Base-by-base conservation (phyloP, 2,329 filamentous ascomycete genomes). In the Decorospora gaudefroyi region DNA sequence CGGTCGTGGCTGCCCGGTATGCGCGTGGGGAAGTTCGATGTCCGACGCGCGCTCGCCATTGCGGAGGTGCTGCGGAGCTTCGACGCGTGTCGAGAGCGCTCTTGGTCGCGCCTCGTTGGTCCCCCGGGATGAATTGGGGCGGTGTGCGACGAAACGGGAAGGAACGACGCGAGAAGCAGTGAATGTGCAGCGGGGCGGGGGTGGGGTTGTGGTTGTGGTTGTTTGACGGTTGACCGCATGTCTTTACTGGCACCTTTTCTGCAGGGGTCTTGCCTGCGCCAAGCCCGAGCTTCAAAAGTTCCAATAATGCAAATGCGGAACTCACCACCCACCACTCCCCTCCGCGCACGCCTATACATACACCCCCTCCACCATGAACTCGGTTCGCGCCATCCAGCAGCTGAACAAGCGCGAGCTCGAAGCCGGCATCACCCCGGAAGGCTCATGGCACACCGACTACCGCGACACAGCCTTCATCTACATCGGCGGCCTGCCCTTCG, bases 371-470 rank as follows among this genome's bases (percentile, higher is more conserved):
- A 76, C 57, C 18, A 99, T 99, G 93, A 96, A 99, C 70, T 86
- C 89, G 59, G 93, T 99, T 59, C 88, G 90, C 60, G 86, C 90
- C 46, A 93, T 96, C 49, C 88, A 95, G 70, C 84, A 86, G 69
- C 86, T 99, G 47, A 99, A 99, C 71, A 90, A 93, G 76, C 86
- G 85, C 59, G 93, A 99, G 73, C 87, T 99, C 51, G 91, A 96
- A 71, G 85, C 90, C 69, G 89, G 86, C 61, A 91, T 90, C 58
- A 80, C 86, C 2, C 86, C 91, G 28, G 85, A 90, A 72, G 92
- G 87, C 53, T 96, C 92, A 44, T 97, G 92, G 92, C 92, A 97
- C 70, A 86, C 87, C 69, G 95, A 99, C 76, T 99, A 97, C 74
- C 88, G 90, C 74, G 93, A 95, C 75, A 97, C 93, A 2, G 95